Percentiles rank a stretch among this genome's conserved stretches.
Evolutionary conservation across 345 rosid species (phyloP).

Genomic region (Aquilaria malaccensis): DNA sequence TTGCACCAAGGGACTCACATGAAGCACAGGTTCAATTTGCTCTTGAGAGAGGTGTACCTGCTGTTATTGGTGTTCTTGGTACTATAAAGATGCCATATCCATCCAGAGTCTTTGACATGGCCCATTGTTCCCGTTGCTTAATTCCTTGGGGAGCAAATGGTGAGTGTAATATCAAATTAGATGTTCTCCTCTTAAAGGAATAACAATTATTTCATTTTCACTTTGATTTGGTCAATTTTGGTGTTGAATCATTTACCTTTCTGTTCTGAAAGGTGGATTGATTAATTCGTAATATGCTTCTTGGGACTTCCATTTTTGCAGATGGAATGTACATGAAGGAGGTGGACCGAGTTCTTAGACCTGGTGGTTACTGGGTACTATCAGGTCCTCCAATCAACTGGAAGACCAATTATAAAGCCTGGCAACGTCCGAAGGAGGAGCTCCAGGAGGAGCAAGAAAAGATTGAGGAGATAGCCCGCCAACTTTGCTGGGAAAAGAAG

Average conservation of each 20-base stretch:
- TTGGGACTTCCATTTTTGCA: conserved; percentile 23
- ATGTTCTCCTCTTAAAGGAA: conserved; percentile 1
- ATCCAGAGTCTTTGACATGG: conserved; percentile 91
- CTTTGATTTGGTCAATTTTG: background rate
- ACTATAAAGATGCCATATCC: conserved; percentile 90
- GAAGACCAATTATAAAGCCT: conserved; percentile 75
- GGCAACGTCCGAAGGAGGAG: conserved; percentile 95
- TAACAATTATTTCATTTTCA: background rate
- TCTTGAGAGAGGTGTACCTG: conserved; percentile 98
- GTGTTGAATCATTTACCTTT: conserved; percentile 9
- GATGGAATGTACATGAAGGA: conserved; percentile 93
- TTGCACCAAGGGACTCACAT: conserved; percentile 97
- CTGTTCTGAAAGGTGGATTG: conserved; percentile 1
- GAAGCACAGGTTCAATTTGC: conserved; percentile 99
- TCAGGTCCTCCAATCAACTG: conserved; percentile 99
- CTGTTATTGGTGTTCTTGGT: conserved; percentile 97
- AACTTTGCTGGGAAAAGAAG: conserved; percentile 97
- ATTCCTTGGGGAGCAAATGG: conserved; percentile 98
- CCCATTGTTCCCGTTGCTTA: conserved; percentile 97
- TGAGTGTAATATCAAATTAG: conserved; percentile 20
- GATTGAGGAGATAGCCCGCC: conserved; percentile 80
- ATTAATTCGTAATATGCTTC: conserved; percentile 9
- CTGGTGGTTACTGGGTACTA: conserved; percentile 96
- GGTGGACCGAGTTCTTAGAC: conserved; percentile 96
- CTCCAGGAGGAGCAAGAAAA: conserved; percentile 84